Base-by-base conservation (phyloP, 352 stramenopile species). In the Phytophthora multivora region DNA sequence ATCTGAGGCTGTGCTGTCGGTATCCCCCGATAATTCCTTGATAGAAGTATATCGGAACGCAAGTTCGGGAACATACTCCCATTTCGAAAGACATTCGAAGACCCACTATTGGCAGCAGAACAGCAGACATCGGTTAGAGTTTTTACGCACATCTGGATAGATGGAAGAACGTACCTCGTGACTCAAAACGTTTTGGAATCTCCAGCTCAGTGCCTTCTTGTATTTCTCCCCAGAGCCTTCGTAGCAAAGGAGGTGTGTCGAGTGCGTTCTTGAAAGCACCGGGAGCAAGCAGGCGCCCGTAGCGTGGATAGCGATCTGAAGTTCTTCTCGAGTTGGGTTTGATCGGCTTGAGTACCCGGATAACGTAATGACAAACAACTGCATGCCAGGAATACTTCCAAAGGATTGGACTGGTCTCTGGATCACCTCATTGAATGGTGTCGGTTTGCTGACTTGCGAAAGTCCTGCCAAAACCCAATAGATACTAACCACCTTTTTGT, bases 271-370 rank as follows among this genome's bases (percentile, higher is more conserved):
- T 23, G 86, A 95, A 9, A 96, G 59, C 25, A 96, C 86, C 1
- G 88, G 84, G 1, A 96, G 74, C 56, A 93, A 87, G 49, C 88
- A 96, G 11, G 88, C 84, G n/a, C 88, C 88, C 3, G 86, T 90
- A 12, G 83, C 77, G 33, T 90, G 84, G 48, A 96, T 91, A 31
- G 87, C 83, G 38, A 92, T 88, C 50, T 95, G 88, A 10, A 96
- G 73, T 41, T 94, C 83, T 59, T 96, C 86, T 19, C 88, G 80
- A 45, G 77, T 91, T 39, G 88, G 88, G 6, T 52, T 75, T 52
- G 88, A 92, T 18, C 80, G 79, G 31, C 76, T 92, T 28, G 73
- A 94, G 59, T 90, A 96, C 0, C 86, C 88, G 1, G 88, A 96
- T 11, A 96, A 71, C 10, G 88, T 96, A 51, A 96, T 77, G 11